Conservation (phyloP, 371 early-diverging fungal species). For the Paraphysoderma sedebokerense region DNA sequence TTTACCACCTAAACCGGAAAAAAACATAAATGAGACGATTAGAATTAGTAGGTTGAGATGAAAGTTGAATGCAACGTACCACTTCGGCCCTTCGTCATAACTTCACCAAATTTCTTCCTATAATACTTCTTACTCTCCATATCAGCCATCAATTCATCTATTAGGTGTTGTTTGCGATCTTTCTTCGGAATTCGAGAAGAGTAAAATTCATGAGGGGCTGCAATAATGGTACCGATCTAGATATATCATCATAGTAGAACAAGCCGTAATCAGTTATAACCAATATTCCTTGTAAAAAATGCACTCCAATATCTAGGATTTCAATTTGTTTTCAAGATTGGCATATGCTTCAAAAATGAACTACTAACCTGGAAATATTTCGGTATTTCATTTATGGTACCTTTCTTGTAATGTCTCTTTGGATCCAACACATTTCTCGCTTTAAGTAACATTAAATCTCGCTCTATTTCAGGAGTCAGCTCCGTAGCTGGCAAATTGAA, state of each 20-base stretch:
- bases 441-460: slow-evolving; percentile 69
- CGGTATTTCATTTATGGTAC: slow-evolving; percentile 34
- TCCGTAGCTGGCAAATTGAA: slow-evolving; percentile 79
- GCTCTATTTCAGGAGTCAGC: slow-evolving; percentile 69
- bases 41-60: too few species aligned
- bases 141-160: slow-evolving; percentile 75
- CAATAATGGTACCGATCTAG: slow-evolving; percentile 66
- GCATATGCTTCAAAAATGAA: neutral
- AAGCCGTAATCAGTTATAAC: neutral
- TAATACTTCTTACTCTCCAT: slow-evolving; percentile 50
- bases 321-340: neutral
- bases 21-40: too few species aligned
- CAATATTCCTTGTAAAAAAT: neutral
- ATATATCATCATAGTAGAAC: neutral
- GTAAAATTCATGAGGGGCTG: slow-evolving; percentile 75
- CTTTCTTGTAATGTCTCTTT: slow-evolving; percentile 79
- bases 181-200: slow-evolving; percentile 61
- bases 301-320: neutral
- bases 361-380: slow-evolving; percentile 67
- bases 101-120: too few species aligned
- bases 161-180: slow-evolving; percentile 63
- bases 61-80: too few species aligned
- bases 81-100: too few species aligned
- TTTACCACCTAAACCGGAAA: too few species aligned
- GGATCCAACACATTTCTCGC: slow-evolving; percentile 80